Evolutionary conservation across 768 basidiomycete genomes (phyloP).

Genomic region (Omphalotus guepiniiformis): DNA sequence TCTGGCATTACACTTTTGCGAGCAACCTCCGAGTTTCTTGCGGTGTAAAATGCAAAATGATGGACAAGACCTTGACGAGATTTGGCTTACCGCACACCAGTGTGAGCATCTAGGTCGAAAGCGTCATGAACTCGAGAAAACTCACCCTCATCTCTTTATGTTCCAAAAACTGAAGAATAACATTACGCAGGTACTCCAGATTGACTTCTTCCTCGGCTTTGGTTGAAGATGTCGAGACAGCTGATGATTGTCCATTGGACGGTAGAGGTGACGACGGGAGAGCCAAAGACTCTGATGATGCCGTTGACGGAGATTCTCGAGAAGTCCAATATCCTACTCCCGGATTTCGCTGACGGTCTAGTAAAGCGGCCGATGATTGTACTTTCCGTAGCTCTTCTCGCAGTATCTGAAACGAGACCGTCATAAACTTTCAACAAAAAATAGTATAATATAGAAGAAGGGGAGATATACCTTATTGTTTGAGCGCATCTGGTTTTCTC

Average conservation of each 20-base stretch:
- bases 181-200: slow-evolving; percentile 92
- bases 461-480: slow-evolving; percentile 66
- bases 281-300: slow-evolving; percentile 37
- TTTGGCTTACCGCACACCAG: slow-evolving; percentile 54
- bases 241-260: slow-evolving; percentile 29
- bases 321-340: slow-evolving; percentile 91
- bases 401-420: slow-evolving; percentile 53
- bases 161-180: slow-evolving; percentile 95
- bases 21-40: slow-evolving; percentile 88
- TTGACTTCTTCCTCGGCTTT: slow-evolving; percentile 89
- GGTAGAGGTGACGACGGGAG: slow-evolving; percentile 33
- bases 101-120: slow-evolving; percentile 2
- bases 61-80: slow-evolving; percentile 86
- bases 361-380: slow-evolving; percentile 84
- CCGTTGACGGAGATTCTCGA: slow-evolving; percentile 29
- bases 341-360: slow-evolving; percentile 89
- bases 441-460: not conserved
- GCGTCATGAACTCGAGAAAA: slow-evolving; percentile 7
- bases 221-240: slow-evolving; percentile 20
- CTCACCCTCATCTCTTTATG: slow-evolving; percentile 97
- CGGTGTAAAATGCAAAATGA: slow-evolving; percentile 91
- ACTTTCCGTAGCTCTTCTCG: slow-evolving; percentile 95
- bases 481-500: slow-evolving; percentile 65
- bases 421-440: not conserved
- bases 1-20: slow-evolving; percentile 78